Conservation (phyloP, 2,329 filamentous ascomycete species). For the Monosporascus sp. region DNA sequence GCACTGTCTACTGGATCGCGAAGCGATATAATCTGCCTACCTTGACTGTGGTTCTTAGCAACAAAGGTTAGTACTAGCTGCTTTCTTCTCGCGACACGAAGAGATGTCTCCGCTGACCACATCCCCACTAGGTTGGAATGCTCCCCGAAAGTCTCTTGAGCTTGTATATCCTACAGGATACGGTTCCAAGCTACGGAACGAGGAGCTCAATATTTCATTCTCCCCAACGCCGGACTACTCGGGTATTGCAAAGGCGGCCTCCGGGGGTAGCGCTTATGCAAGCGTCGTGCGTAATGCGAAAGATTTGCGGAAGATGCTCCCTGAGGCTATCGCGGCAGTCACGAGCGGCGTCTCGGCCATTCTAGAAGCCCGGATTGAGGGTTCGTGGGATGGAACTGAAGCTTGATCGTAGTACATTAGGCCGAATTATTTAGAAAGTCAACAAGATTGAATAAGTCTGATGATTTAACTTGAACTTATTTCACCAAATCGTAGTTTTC, state of each 20-base stretch:
- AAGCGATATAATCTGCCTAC: slow-evolving; percentile 49
- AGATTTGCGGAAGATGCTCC: slow-evolving; percentile 42
- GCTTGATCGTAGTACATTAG: too few relatives aligned
- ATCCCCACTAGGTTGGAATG: slow-evolving; percentile 59
- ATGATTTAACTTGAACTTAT: too few relatives aligned
- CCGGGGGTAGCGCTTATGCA: slow-evolving; percentile 47
- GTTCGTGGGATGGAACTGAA: too few relatives aligned
- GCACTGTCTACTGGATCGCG: slow-evolving; percentile 52
- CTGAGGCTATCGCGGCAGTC: slow-evolving; percentile 46
- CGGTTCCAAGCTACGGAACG: slow-evolving; percentile 49
- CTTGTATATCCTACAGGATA: slow-evolving; percentile 55
- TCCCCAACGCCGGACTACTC: slow-evolving; percentile 53
- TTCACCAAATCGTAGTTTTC: too few relatives aligned
- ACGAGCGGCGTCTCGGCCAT: too few relatives aligned
- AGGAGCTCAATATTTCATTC: slow-evolving; percentile 59
- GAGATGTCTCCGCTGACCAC: too few relatives aligned
- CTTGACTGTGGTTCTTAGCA: slow-evolving; percentile 51
- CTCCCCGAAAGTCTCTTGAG: slow-evolving; percentile 49
- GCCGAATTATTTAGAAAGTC: too few relatives aligned
- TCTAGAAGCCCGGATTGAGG: too few relatives aligned
- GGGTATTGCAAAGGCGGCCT: slow-evolving; percentile 56
- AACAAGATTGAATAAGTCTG: too few relatives aligned
- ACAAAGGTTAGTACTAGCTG: slow-evolving; percentile 37
- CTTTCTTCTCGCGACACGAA: too few relatives aligned
- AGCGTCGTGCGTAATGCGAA: slow-evolving; percentile 41